Percentiles rank a stretch among this genome's conserved stretches.
Conservation (phyloP, 139 green algal species). For the Auxenochlorella pyrenoidosa region DNA sequence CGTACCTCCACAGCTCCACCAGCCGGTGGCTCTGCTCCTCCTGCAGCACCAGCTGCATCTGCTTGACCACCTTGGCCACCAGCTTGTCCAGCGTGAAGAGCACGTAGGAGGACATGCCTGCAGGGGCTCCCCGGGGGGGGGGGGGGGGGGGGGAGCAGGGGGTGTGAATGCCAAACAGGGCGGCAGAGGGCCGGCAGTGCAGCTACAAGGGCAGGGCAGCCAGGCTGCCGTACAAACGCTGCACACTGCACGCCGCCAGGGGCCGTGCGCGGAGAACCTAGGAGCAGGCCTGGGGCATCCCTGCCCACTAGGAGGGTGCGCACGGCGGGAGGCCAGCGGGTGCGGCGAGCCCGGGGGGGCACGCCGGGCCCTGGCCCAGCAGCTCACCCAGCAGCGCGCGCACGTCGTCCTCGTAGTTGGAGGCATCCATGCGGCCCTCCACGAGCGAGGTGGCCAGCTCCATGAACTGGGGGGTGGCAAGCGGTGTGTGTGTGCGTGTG, state of each 20-base stretch:
- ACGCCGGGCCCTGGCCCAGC: not conserved
- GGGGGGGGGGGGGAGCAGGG: not conserved
- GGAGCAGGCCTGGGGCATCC: too few relatives aligned
- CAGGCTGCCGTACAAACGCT: too few relatives aligned
- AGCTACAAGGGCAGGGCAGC: too few relatives aligned
- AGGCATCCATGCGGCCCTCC: constrained; percentile 70
- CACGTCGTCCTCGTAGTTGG: constrained; percentile 80
- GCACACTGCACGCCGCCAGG: too few relatives aligned
- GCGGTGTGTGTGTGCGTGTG: not conserved
- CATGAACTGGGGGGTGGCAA: constrained; percentile 63
- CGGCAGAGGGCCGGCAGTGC: not conserved
- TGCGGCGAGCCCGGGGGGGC: too few relatives aligned
- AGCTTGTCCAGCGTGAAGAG: constrained; percentile 57
- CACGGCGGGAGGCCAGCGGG: not conserved
- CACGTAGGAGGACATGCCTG: constrained; percentile 49
- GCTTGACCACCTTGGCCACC: constrained; percentile 91
- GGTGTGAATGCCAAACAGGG: not conserved
- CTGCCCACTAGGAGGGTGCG: too few relatives aligned
- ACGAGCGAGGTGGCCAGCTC: constrained; percentile 63
- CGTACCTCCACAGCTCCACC: constrained; percentile 82
- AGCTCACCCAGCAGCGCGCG: constrained; percentile 68
- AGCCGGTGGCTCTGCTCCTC: constrained; percentile 79
- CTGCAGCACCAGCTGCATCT: constrained; percentile 68
- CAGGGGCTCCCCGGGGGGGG: too few relatives aligned
- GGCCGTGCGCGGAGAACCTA: too few relatives aligned